Evolutionary conservation across 148 eudicot species (phyloP), one percentile per base, ranked within the genome.

Genomic region (Vaccinium corymbosum): DNA sequence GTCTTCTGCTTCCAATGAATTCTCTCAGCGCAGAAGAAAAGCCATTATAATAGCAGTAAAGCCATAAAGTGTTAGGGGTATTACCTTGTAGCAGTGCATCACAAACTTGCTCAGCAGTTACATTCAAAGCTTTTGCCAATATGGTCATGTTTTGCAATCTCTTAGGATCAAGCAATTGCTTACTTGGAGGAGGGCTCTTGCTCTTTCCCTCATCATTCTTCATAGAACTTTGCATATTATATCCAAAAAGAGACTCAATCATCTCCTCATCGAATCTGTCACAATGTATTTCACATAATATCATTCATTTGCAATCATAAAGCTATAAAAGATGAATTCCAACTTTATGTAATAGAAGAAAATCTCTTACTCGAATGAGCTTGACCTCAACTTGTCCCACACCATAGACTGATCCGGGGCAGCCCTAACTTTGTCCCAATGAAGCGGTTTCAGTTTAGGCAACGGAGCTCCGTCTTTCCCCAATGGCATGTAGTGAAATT

Each of bases 341-440:
- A 68, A 64, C 20, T 8, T 25, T 25, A 19, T 20, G 79, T 17
- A 68, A 29, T 0, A 10, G 50, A 46, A 75, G 14, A 52, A 52
- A 52, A 52, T 52, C 82, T 76, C 99, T 92, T 86, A 97, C 99
- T 97, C 97, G 25, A 97, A 97, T 48, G 99, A 97, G 92, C 94
- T 94, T 49, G 97, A 90, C 15, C 93, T 90, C 55, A 97, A 89
- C 86, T 94, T 89, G 91, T 97, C 99, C 99, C 98, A 97, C 78
- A 97, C 99, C 91, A 92, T 97, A 53, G 98, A 90, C 48, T 92
- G 92, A 85, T 97, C 94, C 6, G 95, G 92, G 48, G 95, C 89
- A 73, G 98, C 99, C 85, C 99, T 90, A 52, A 97, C 97, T 90
- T 97, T 97, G 87, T 97, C 99, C 99, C 99, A 97, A 76, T 97